phyloP scores from a whole-genome alignment of 305 asterid species.

The Plantago coronopus region DNA sequence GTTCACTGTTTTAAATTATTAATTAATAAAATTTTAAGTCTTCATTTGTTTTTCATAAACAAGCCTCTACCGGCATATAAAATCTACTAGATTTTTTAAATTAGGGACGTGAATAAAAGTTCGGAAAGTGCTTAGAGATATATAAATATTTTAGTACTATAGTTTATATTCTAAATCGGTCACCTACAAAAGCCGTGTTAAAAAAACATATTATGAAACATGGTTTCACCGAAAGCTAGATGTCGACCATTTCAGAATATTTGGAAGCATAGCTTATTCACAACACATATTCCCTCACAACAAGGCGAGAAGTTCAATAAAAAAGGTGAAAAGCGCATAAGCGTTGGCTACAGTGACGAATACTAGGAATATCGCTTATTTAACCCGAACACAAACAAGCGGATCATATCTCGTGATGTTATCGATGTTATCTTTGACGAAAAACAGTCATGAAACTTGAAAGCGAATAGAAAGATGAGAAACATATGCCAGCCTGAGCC shows the following conservation, averaged over 20 bases:
- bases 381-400: background rate
- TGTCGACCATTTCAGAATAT: background rate
- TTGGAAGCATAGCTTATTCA: background rate
- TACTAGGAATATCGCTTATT: background rate
- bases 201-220: background rate
- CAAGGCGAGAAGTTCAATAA: background rate
- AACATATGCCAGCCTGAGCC: too few species aligned
- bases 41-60: too few species aligned
- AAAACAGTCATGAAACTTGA: background rate
- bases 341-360: background rate
- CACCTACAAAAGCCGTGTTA: slow-evolving; percentile 3
- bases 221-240: background rate
- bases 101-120: too few species aligned
- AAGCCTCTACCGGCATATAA: too few species aligned
- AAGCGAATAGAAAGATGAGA: background rate
- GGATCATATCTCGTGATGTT: background rate
- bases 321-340: background rate
- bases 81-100: too few species aligned
- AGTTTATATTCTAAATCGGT: background rate
- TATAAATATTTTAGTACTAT: too few species aligned
- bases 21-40: too few species aligned
- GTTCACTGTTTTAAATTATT: too few species aligned
- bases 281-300: background rate
- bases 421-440: slow-evolving; percentile 1
- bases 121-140: too few species aligned